A percentile compares a stretch with the other conserved stretches of the same genome.
Evolutionary conservation across 2,329 filamentous ascomycete species (phyloP).

Genomic region (Aspergillus awamori): DNA sequence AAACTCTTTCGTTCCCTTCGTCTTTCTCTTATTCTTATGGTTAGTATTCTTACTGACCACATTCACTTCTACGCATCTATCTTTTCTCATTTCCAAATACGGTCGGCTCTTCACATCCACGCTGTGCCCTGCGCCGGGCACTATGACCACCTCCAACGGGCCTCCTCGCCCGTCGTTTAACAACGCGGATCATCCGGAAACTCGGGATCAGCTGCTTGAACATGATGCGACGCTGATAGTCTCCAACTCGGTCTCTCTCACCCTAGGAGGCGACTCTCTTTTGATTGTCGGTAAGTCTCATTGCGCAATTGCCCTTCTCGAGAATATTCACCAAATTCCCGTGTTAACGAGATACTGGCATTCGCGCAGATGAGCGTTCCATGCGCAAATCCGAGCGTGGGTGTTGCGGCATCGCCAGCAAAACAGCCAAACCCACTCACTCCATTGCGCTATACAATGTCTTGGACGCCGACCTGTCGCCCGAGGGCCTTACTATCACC

Average conservation of each 20-base stretch:
- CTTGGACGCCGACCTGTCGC: constrained; percentile 73
- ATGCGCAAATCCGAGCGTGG: constrained; percentile 51
- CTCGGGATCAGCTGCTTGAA: constrained; percentile 35
- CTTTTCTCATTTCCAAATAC: constrained; percentile 10
- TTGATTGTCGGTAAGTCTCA: constrained; percentile 57
- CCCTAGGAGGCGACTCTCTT: constrained; percentile 62
- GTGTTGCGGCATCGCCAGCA: constrained; percentile 59
- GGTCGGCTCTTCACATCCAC: background rate
- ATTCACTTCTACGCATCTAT: constrained; percentile 9
- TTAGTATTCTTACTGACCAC: background rate
- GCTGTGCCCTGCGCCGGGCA: background rate
- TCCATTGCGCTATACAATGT: constrained; percentile 79
- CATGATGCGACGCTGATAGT: constrained; percentile 55
- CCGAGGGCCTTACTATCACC: constrained; percentile 67
- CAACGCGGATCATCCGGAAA: constrained; percentile 34
- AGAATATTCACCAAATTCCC: background rate
- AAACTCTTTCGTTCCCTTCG: constrained; percentile 18
- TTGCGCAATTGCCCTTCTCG: constrained; percentile 5
- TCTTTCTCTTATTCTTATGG: constrained; percentile 13
- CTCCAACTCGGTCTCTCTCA: constrained; percentile 62
- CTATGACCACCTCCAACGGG: constrained; percentile 28
- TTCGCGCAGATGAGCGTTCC: constrained; percentile 55
- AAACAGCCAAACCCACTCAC: constrained; percentile 54
- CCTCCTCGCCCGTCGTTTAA: constrained; percentile 27
- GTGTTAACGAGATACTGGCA: constrained; percentile 5